phyloP scores from a whole-genome alignment of 495 filamentous ascomycete genomes.

The Podospora fimiseda region DNA sequence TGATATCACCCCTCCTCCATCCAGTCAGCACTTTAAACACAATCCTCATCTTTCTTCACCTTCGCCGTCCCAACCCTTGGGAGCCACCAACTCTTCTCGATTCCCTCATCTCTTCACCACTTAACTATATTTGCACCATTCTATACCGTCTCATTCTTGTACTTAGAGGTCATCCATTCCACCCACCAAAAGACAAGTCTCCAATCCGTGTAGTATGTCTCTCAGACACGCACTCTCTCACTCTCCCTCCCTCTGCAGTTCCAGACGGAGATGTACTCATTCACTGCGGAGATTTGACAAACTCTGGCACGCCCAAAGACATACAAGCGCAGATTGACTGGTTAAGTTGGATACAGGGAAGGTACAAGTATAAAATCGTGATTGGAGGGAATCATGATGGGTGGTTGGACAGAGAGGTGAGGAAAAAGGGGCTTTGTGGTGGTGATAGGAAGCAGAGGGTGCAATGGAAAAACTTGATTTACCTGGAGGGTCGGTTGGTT shows the following conservation, averaged over 20 bases:
- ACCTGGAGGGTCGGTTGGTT: conserved; percentile 43
- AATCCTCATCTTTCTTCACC: conserved; percentile 28
- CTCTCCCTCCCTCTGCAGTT: conserved; percentile 36
- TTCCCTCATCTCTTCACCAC: conserved; percentile 42
- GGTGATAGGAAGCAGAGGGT: conserved; percentile 31
- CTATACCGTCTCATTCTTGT: conserved; percentile 57
- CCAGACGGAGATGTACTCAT: conserved; percentile 81
- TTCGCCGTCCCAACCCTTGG: conserved; percentile 37
- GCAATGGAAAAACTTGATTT: conserved; percentile 43
- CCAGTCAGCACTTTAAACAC: not conserved
- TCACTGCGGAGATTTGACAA: conserved; percentile 80
- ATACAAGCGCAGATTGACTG: conserved; percentile 77
- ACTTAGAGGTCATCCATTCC: conserved; percentile 56
- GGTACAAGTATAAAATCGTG: conserved; percentile 74
- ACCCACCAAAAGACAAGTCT: conserved; percentile 40
- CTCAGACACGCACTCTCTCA: conserved; percentile 76
- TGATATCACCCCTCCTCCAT: too few relatives aligned
- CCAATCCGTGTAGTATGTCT: conserved; percentile 78
- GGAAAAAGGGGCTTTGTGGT: conserved; percentile 14
- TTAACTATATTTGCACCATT: conserved; percentile 40
- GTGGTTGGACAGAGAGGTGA: conserved; percentile 59
- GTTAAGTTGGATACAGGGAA: conserved; percentile 49
- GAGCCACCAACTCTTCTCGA: conserved; percentile 47
- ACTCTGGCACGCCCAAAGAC: conserved; percentile 60
- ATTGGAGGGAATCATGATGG: conserved; percentile 88